Evolutionary conservation across 164 flowering plant genomes (phyloP).

Genomic region (Chimonanthus praecox): DNA sequence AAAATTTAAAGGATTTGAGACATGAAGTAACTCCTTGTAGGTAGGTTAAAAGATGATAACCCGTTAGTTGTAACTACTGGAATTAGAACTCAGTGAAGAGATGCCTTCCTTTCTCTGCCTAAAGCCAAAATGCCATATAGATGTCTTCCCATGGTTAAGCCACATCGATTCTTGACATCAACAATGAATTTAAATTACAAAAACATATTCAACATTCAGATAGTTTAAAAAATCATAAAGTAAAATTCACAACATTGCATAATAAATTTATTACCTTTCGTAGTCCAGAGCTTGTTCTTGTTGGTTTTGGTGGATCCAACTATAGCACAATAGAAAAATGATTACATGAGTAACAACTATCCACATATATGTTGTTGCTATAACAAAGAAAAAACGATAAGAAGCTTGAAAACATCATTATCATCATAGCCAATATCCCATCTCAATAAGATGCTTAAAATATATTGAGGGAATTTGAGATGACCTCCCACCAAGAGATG

Average conservation of each 20-base stretch:
- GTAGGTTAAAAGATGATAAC: too few species aligned
- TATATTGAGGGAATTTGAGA: too few species aligned
- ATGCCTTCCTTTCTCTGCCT: neutral
- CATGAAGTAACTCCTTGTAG: too few species aligned
- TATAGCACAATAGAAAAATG: slow-evolving; percentile 16
- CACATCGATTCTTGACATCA: neutral
- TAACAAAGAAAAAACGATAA: too few species aligned
- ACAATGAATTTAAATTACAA: neutral
- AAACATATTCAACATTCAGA: neutral
- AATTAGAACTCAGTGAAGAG: neutral
- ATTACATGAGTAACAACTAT: neutral
- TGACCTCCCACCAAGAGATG: too few species aligned
- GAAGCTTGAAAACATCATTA: too few species aligned
- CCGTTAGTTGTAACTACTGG: neutral
- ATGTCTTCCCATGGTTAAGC: neutral
- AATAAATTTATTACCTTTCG: slow-evolving; percentile 41
- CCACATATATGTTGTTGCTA: too few species aligned
- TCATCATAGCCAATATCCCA: too few species aligned
- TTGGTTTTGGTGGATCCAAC: slow-evolving; percentile 49
- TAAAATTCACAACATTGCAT: neutral
- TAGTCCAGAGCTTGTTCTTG: slow-evolving; percentile 56
- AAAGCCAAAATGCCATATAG: neutral
- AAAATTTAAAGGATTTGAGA: too few species aligned
- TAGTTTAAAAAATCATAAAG: neutral
- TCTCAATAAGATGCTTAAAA: too few species aligned